Conservation (phyloP, 345 rosid genomes). For the Bruguiera parviflora region DNA sequence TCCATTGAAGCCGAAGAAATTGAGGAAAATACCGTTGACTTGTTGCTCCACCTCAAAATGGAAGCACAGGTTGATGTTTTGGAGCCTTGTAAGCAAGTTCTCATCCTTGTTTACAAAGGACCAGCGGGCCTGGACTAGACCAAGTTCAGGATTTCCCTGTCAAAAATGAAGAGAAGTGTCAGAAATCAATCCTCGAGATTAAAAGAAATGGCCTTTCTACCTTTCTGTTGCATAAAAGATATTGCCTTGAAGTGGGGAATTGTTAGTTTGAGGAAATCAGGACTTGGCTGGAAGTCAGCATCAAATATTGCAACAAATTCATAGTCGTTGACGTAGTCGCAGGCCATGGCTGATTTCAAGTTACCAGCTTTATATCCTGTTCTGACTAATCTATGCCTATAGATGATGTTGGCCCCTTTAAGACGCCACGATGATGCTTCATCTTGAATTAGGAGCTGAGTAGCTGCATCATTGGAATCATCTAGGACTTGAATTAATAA, state of each 20-base stretch:
- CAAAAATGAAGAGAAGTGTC: neutral
- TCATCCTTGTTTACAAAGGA: slow-evolving; percentile 91
- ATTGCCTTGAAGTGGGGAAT: slow-evolving; percentile 79
- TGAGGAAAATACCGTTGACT: slow-evolving; percentile 70
- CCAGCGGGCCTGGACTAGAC: slow-evolving; percentile 89
- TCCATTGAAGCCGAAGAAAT: slow-evolving; percentile 91
- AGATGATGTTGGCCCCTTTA: slow-evolving; percentile 73
- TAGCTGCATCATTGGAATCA: slow-evolving; percentile 64
- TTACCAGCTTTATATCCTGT: slow-evolving; percentile 96
- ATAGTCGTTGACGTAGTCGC: slow-evolving; percentile 75
- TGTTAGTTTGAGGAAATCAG: slow-evolving; percentile 71
- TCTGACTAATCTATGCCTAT: slow-evolving; percentile 77
- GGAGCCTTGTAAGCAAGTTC: slow-evolving; percentile 81
- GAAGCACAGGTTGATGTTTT: slow-evolving; percentile 81
- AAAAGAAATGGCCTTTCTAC: neutral
- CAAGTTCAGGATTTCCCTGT: slow-evolving; percentile 83
- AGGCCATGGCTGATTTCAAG: slow-evolving; percentile 81
- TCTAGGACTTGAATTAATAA: slow-evolving; percentile 83
- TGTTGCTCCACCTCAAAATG: slow-evolving; percentile 96
- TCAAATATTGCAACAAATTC: slow-evolving; percentile 78
- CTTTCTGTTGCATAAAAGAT: slow-evolving; percentile 2
- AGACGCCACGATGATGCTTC: slow-evolving; percentile 70
- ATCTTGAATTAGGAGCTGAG: slow-evolving; percentile 66
- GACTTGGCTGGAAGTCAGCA: slow-evolving; percentile 83
- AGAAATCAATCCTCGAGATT: neutral